Conservation (phyloP, 768 basidiomycete genomes). For the Tricholoma sp. region DNA sequence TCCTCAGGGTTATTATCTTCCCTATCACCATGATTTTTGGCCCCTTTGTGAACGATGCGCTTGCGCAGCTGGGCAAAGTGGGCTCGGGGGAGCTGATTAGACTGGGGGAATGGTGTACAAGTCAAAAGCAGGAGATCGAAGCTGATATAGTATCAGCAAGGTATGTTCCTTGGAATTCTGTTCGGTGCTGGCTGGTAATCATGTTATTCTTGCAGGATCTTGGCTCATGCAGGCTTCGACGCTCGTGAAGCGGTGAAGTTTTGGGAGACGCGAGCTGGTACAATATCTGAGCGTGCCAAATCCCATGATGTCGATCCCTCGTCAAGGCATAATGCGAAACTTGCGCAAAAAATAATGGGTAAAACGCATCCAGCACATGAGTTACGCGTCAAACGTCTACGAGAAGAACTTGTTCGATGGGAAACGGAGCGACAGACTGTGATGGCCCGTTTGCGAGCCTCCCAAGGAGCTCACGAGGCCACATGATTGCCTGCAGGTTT, state of each 20-base stretch:
- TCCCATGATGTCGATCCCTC: conserved; percentile 19
- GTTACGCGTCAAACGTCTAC: conserved; percentile 54
- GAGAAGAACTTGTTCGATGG: conserved; percentile 71
- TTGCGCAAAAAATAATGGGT: conserved; percentile 47
- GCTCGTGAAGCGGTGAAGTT: conserved; percentile 76
- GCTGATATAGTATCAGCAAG: conserved; percentile 86
- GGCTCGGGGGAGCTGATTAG: conserved; percentile 73
- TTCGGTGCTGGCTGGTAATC: conserved; percentile 2
- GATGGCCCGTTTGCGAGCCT: conserved; percentile 1
- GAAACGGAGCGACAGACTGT: conserved; percentile 42
- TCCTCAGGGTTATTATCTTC: conserved; percentile 75
- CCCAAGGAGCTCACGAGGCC: neutral
- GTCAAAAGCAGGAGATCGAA: conserved; percentile 82
- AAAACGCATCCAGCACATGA: conserved; percentile 65
- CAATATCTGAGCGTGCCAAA: conserved; percentile 39
- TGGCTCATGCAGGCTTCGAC: conserved; percentile 90
- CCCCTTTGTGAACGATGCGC: conserved; percentile 92
- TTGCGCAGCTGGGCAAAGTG: conserved; percentile 74
- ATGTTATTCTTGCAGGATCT: conserved; percentile 47
- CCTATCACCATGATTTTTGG: conserved; percentile 90
- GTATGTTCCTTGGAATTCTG: conserved; percentile 31
- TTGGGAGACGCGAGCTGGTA: conserved; percentile 62
- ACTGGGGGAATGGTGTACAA: conserved; percentile 72
- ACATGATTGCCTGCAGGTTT: neutral
- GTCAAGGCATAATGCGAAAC: conserved; percentile 13